Evolutionary conservation across 352 stramenopile genomes (phyloP), one percentile per base, ranked within the genome.

Genomic region (Thraustochytrium striatum): DNA sequence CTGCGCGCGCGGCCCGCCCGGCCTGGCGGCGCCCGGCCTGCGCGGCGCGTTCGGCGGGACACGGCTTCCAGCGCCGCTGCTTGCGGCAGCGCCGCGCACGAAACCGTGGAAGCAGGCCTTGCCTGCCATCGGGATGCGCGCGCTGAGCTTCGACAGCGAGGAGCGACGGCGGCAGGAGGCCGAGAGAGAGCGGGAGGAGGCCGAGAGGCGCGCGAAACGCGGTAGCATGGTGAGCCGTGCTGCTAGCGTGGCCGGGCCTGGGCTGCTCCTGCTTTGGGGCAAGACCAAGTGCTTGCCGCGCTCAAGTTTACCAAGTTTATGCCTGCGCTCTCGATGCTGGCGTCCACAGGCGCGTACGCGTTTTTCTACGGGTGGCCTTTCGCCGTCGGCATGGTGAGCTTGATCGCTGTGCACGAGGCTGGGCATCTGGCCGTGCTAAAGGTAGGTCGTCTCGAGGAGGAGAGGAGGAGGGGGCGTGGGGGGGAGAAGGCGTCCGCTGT

Each of bases 271-370:
- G 1, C 55, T 83, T 11, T 21, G 85, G 47, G 88, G 87, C 21
- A 93, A 93, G 72, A 82, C 81, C 21, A 93, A 93, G 75, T 93
- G 91, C 47, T 93, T 0, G 85, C 82, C 19, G 89, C 87, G 9
- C 82, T 92, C n/a, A 92, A 93, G 83, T 58, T 93, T n/a, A 91
- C 86, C 0, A 93, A 93, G 82, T 82, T 92, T 57, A 87, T 87
- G 41, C 86, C 85, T 7, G 80, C 92, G 5, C 83, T 88, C 13
- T 88, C 82, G 9, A 92, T 93, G 89, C 69, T 93, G 8, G 35
- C 90, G 2, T 89, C 87, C 0, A 85, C 89, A 33, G 86, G 85
- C n/a, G 86, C 88, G 9, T 93, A 93, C 59, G 84, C 81, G 25
- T 83, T 89, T 32, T 91, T 93, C 65, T 93, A 89, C 72, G 88